Base-by-base conservation (phyloP, 225 moss, liverwort and hornwort genomes). In the Marchantia paleacea region DNA sequence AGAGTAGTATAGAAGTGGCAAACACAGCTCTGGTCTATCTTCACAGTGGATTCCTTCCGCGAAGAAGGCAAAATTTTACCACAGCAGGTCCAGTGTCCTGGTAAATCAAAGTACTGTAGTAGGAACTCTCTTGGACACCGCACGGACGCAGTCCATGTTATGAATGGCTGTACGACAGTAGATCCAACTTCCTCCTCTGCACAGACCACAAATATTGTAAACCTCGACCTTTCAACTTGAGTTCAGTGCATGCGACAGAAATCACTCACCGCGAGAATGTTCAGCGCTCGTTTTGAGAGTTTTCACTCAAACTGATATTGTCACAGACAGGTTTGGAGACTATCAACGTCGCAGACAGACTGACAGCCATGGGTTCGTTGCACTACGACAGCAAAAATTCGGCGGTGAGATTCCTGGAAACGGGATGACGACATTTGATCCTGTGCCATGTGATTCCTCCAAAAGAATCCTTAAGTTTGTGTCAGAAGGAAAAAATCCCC, bases 321-420 rank as follows among this genome's bases (percentile, higher is more conserved):
- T 79, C 62, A 57, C 88, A 94, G 96, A 94, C 88, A 68, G 90
- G 87, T 47, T 85, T 89, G 79, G 90, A 91, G 80, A 82, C 88
- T 15, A 82, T 92, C 16, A 84, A 93, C 72, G 81, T 85, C 75
- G 79, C 84, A 73, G 88, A 92, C 62, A 84, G 90, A 60, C 76
- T 89, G 79, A 80, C 87, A 30, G 83, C 66, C 76, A 77, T 71
- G 49, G 89, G 84, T 80, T 82, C 82, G 60, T 73, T 85, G 75
- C 85, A 81, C 80, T 81, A 84, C 78, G 90, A 91, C 69, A 81
- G 72, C 61, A 86, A 72, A 79, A 48, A n/a, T 22, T 74, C 69
- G 51, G 75, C 82, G 78, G 86, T 86, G 31, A 65, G 78, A 3
- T 55, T 54, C 57, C 31, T 18, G 29, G 11, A 39, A 73, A 12